Evolutionary conservation across 2,329 filamentous ascomycete species (phyloP), one percentile per base, ranked within the genome.

Genomic region (Fusarium sp.): DNA sequence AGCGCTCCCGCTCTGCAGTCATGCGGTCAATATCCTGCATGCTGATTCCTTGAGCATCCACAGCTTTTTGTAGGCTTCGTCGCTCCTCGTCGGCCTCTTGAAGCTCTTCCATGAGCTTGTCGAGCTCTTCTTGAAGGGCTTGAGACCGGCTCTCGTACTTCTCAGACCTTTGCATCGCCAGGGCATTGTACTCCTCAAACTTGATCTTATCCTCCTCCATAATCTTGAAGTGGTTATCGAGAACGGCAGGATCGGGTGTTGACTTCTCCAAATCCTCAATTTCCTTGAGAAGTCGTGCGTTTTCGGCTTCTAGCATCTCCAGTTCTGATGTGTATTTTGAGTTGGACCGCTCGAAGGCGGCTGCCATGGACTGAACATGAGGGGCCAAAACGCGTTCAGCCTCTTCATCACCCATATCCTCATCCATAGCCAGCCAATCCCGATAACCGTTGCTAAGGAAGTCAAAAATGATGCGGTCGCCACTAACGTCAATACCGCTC

Each of bases 1-100:
- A 88, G 50, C 96, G 91, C 78, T 99, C 96, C 58, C 95, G 91
- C 81, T 99, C 96, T 39, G 93, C 92, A 75, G 94, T 97, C 95
- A 99, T 98, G 81, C 96, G 94, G 87, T 99, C 96, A 79, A 99
- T 98, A 87, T 99, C 96, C 83, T 96, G 93, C 83, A 98, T 97
- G 77, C 94, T 97, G 80, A 99, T 95, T 5, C 96, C 96, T 79
- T 97, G 94, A 75, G 92, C 91, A 81, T 98, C 96, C 33, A 99
- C 94, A 35, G 93, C 91, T 65, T 92, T 91, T 80, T 98, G 95
- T 14, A 99, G 87, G 35, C 88, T 87, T 45, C 90, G 85, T 69
- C 94, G 90, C 80, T 99, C 96, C 20, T 93, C 91, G 72, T 98
- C 95, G 1, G 92, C 93, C 76, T 94, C 92, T 65, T 89, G 87